Evolutionary conservation across 169 alveolate genomes (phyloP).

Genomic region (Babesia bovis): DNA sequence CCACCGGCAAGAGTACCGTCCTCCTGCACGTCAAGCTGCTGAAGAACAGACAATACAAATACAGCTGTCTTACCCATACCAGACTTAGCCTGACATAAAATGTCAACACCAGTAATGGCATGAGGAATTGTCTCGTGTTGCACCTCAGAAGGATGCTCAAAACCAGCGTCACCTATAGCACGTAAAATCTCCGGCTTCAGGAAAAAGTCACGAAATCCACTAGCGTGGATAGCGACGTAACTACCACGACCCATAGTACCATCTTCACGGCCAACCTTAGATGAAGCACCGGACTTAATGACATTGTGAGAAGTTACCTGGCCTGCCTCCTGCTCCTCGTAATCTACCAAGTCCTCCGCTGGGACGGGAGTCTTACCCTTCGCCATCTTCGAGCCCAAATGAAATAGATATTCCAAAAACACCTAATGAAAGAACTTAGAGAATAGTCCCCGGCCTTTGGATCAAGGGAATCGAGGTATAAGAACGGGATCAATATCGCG

Average conservation of each 20-base stretch:
- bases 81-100: slow-evolving; percentile 98
- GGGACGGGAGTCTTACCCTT: slow-evolving; percentile 64
- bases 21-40: slow-evolving; percentile 90
- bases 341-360: slow-evolving; percentile 79
- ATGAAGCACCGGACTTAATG: slow-evolving; percentile 65
- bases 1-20: slow-evolving; percentile 66
- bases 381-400: slow-evolving; percentile 15
- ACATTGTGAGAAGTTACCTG: slow-evolving; percentile 63
- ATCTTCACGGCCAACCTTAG: slow-evolving; percentile 61
- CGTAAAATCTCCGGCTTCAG: slow-evolving; percentile 95
- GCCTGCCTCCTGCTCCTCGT: slow-evolving; percentile 78
- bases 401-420: background rate
- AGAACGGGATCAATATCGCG: background rate
- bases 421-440: background rate
- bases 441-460: slow-evolving; percentile 1
- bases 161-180: slow-evolving; percentile 97
- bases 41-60: slow-evolving; percentile 95
- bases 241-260: slow-evolving; percentile 86
- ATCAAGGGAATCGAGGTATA: background rate
- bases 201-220: slow-evolving; percentile 94
- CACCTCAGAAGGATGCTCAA: slow-evolving; percentile 99
- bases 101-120: slow-evolving; percentile 96
- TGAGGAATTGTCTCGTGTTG: slow-evolving; percentile 99
- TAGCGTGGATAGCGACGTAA: slow-evolving; percentile 88
- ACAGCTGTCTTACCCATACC: slow-evolving; percentile 99